A percentile compares a stretch with the other conserved stretches of the same genome.
These are phyloP conservation scores for Apiospora saccharicola DNA, from an alignment of 2,329 filamentous ascomycete species.

Conservation along the genomic window DNA sequence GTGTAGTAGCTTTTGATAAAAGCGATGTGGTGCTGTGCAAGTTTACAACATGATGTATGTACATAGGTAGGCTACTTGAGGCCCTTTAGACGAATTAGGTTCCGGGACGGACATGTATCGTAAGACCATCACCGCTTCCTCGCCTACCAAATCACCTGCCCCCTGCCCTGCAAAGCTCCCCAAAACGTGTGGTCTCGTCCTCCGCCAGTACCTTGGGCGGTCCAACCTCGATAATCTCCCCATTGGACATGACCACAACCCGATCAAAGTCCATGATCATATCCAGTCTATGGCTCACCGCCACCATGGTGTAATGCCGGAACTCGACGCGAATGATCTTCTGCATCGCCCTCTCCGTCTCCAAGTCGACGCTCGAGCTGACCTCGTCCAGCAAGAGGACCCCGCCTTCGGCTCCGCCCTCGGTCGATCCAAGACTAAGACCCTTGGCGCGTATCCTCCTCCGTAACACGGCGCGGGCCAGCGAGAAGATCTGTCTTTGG, in stretches of 20 bases:
- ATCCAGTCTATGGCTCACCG: constrained; percentile 49
- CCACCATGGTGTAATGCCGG: constrained; percentile 58
- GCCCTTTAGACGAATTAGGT: neutral
- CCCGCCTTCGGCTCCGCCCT: constrained; percentile 32
- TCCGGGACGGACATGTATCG: neutral
- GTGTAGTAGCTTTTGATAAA: neutral
- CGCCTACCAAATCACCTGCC: too few species aligned
- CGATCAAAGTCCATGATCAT: constrained; percentile 58
- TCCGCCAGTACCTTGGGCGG: constrained; percentile 23
- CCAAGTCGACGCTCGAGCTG: constrained; percentile 41
- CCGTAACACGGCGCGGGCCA: constrained; percentile 38
- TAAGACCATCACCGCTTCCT: too few species aligned
- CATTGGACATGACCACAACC: constrained; percentile 55
- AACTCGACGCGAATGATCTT: constrained; percentile 42
- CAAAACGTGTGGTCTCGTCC: constrained; percentile 19
- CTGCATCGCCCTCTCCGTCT: constrained; percentile 43
- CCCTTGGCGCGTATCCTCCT: constrained; percentile 35
- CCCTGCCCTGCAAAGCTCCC: constrained; percentile 26
- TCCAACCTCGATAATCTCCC: constrained; percentile 48
- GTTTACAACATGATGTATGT: too few species aligned
- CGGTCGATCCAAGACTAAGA: constrained; percentile 30
- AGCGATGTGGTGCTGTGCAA: too few species aligned
- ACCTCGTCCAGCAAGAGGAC: constrained; percentile 44
- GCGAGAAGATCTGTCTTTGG: constrained; percentile 47
- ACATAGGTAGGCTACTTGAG: neutral